A percentile compares a stretch with the other conserved stretches of the same genome.
phyloP scores from a whole-genome alignment of 768 basidiomycete genomes.

The Mrakia hoshinonis region DNA sequence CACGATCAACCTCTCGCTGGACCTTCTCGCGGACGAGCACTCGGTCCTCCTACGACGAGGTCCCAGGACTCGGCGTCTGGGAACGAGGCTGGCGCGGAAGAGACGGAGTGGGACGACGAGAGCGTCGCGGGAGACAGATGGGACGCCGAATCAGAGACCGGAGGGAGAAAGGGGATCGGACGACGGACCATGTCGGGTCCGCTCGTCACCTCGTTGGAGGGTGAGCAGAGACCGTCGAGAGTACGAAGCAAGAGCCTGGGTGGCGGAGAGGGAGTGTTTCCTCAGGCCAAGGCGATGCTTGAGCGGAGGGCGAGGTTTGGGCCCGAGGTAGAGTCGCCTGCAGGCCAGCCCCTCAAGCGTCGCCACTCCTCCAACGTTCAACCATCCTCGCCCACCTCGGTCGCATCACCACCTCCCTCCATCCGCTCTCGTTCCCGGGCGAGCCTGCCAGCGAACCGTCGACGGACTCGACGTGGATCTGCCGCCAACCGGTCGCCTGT shows the following conservation, averaged over 20 bases:
- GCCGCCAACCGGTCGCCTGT: background rate
- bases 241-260: conserved; percentile 11
- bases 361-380: conserved; percentile 16
- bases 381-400: background rate
- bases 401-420: background rate
- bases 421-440: background rate
- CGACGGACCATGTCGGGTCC: background rate
- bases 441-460: background rate
- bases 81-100: conserved; percentile 11
- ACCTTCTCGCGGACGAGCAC: background rate
- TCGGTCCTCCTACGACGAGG: background rate
- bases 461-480: background rate
- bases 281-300: background rate
- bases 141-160: background rate
- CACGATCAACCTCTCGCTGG: background rate
- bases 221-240: background rate
- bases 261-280: background rate
- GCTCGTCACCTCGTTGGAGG: background rate
- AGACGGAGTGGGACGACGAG: conserved; percentile 4
- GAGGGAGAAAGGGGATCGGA: background rate
- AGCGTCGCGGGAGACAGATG: background rate
- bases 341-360: background rate
- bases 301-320: background rate
- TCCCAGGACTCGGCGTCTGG: background rate
- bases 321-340: background rate